Base-by-base conservation (phyloP, 164 flowering plant species). In the Saururus chinensis region DNA sequence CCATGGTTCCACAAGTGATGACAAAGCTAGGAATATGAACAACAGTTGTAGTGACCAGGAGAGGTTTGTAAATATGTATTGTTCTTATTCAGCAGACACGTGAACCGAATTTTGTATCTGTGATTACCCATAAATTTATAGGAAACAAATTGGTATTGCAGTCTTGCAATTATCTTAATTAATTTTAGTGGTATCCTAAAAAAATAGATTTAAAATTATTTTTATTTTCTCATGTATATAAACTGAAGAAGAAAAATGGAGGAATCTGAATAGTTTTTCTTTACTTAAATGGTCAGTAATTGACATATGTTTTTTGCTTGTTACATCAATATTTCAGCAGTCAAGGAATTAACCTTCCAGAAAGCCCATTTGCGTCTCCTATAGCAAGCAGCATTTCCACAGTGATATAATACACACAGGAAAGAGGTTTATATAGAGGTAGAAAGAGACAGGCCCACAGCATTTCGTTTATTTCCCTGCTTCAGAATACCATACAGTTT, bases 311-410 rank as follows among this genome's bases (percentile, higher is more conserved):
- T 45, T 14, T 21, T 42, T 20, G 25, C n/a, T 9, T 49, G 64
- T 26, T 52, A 21, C 68, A 45, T 45, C 14, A 1, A 17, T 45
- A 45, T 45, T 45, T 17, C 49, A 67, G 76, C 76, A 74, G 67
- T 67, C 82, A 73, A 62, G 84, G 71, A 60, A 66, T 81, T 19
- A 67, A 82, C 60, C 87, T 83, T 19, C 92, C 88, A 1, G 88
- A 86, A 61, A 84, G 85, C 72, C 88, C 92, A 23, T 86, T 86
- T 71, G 82, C 92, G 49, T 67, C 85, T 64, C 71, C 80, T 54
- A 56, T 55, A 55, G 41, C 60, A 42, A 64, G 78, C 72, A 65
- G 86, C 73, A 77, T 78, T 60, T 76, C 86, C 23, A 62, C 79
- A 56, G 74, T 73, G 55, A 70, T 68, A 68, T 80, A 81, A 53